Percentiles rank a stretch among this genome's conserved stretches.
Evolutionary conservation across 2,329 filamentous ascomycete species (phyloP).

Genomic region (Alternaria rosae): DNA sequence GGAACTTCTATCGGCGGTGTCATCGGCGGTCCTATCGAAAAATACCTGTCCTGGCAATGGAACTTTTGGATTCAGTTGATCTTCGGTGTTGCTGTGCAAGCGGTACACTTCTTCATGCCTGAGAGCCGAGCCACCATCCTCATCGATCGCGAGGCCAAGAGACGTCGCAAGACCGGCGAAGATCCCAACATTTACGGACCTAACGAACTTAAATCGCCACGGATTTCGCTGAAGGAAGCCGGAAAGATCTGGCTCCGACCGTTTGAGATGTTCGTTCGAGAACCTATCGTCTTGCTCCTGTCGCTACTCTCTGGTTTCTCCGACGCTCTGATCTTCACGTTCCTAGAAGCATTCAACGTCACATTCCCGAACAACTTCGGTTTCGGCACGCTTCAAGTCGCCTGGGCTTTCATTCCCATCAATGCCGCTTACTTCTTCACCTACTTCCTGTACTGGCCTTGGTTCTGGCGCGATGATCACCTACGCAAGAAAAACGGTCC

Average conservation of each 20-base stretch:
- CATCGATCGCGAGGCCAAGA: constrained; percentile 79
- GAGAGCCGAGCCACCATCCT: constrained; percentile 78
- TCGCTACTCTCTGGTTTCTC: constrained; percentile 77
- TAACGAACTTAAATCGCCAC: constrained; percentile 64
- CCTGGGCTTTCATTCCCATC: constrained; percentile 63
- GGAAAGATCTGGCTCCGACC: constrained; percentile 57
- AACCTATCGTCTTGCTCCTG: constrained; percentile 75
- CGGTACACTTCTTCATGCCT: constrained; percentile 71
- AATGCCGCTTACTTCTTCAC: constrained; percentile 68
- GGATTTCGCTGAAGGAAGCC: constrained; percentile 44
- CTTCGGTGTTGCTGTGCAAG: constrained; percentile 72
- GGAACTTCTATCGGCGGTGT: constrained; percentile 80
- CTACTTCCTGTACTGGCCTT: constrained; percentile 66
- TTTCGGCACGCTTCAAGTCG: constrained; percentile 65
- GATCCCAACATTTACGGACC: constrained; percentile 72
- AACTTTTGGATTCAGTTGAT: constrained; percentile 85
- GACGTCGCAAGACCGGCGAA: constrained; percentile 67
- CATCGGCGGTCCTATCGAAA: constrained; percentile 62
- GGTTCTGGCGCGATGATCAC: constrained; percentile 53
- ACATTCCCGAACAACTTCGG: constrained; percentile 70
- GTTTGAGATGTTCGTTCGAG: constrained; percentile 73
- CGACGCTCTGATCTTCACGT: constrained; percentile 79
- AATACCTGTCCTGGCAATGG: constrained; percentile 69
- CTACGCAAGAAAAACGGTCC: constrained; percentile 45
- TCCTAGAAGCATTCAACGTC: constrained; percentile 72